Percentiles rank a stretch among this genome's conserved stretches.
Conservation (phyloP, 2,329 filamentous ascomycete genomes). For the Mycosphaerella sp. region DNA sequence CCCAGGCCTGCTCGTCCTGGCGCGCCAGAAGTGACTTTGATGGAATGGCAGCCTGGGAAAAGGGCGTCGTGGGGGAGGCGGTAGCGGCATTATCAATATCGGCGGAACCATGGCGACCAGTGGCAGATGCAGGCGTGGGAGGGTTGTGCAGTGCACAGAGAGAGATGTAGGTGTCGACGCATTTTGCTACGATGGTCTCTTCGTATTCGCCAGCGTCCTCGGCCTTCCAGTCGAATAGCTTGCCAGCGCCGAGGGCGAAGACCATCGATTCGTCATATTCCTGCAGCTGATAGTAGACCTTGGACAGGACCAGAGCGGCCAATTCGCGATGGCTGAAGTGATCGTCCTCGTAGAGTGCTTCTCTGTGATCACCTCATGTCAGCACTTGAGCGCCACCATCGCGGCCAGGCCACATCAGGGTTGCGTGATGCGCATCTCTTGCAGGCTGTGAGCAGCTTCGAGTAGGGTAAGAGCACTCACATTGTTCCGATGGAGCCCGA, state of each 20-base stretch:
- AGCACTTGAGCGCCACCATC: constrained; percentile 11
- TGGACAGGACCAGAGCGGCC: constrained; percentile 87
- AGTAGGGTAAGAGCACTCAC: constrained; percentile 49
- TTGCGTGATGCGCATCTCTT: background rate
- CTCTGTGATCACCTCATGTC: constrained; percentile 50
- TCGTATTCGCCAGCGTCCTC: constrained; percentile 91
- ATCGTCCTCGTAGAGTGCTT: constrained; percentile 96
- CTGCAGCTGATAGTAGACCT: constrained; percentile 98
- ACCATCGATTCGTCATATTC: constrained; percentile 99
- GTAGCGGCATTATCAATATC: constrained; percentile 51
- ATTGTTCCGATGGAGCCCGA: constrained; percentile 88
- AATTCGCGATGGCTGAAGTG: constrained; percentile 89
- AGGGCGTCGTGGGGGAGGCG: constrained; percentile 82
- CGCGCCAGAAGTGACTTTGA: constrained; percentile 94
- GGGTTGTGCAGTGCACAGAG: constrained; percentile 59
- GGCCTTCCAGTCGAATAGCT: constrained; percentile 72
- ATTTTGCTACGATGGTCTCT: constrained; percentile 97
- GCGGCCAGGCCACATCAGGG: background rate
- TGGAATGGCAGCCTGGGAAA: constrained; percentile 86
- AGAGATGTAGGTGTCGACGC: constrained; percentile 94
- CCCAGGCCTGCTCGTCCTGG: constrained; percentile 59
- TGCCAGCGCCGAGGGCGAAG: constrained; percentile 88
- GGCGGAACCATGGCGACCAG: constrained; percentile 52
- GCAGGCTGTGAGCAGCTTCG: background rate
- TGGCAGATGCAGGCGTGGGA: constrained; percentile 33